Evolutionary conservation across 306 rosid genomes (phyloP).

Genomic region (Sicyos edulis): DNA sequence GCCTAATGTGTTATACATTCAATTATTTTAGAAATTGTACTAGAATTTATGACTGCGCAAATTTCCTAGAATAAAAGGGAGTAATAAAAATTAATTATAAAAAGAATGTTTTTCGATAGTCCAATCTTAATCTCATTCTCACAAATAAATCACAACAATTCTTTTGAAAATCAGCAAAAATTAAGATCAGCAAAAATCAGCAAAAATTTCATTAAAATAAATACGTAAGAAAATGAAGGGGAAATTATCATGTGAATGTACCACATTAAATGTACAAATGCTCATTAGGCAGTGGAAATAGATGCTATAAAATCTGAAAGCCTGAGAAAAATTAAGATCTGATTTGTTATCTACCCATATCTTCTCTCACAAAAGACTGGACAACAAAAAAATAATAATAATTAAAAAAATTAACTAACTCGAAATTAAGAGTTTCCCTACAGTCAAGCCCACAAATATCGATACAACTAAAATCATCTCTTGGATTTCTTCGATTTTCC

Average conservation of each 20-base stretch:
- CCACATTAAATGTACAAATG: conserved; percentile 7
- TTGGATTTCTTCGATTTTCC: conserved; percentile 6
- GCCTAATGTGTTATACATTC: too few relatives aligned
- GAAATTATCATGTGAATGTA: conserved; percentile 1
- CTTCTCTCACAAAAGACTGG: conserved; percentile 8
- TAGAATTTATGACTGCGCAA: too few relatives aligned
- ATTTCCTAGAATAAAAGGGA: too few relatives aligned
- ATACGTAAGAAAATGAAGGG: too few relatives aligned
- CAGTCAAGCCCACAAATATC: background rate
- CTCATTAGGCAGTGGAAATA: conserved; percentile 11
- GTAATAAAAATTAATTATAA: too few relatives aligned
- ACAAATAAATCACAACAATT: too few relatives aligned
- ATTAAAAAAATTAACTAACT: conserved; percentile 11
- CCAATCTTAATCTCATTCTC: too few relatives aligned
- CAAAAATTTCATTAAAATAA: too few relatives aligned
- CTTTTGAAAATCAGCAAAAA: too few relatives aligned
- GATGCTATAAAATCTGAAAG: background rate
- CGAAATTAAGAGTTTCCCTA: background rate
- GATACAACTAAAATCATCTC: conserved; percentile 15
- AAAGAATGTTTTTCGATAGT: too few relatives aligned
- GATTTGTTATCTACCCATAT: conserved; percentile 18
- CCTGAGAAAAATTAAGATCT: background rate
- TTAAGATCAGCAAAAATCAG: too few relatives aligned
- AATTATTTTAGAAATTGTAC: too few relatives aligned
- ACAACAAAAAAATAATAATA: background rate